Conservation (phyloP, 179 eudicot species). For the Spinacia oleracea region DNA sequence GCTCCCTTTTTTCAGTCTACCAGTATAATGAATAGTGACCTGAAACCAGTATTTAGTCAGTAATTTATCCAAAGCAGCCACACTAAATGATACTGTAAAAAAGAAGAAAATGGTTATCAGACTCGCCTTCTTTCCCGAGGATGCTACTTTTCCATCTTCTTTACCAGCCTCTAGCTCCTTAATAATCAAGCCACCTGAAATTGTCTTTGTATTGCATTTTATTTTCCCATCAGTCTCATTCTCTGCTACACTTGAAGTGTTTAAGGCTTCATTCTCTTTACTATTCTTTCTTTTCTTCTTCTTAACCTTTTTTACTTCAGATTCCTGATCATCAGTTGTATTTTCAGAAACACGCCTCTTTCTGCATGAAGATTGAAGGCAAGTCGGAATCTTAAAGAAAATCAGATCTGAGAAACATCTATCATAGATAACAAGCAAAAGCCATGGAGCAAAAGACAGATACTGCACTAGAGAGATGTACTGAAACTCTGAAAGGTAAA, state of each 20-base stretch:
- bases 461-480: neutral
- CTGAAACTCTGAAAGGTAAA: neutral
- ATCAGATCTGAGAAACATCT: neutral
- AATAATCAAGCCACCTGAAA: slow-evolving; percentile 61
- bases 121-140: slow-evolving; percentile 67
- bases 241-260: slow-evolving; percentile 2
- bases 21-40: slow-evolving; percentile 65
- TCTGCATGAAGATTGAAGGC: slow-evolving; percentile 15
- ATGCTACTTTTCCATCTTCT: slow-evolving; percentile 65
- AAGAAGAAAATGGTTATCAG: neutral
- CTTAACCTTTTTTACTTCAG: slow-evolving; percentile 31
- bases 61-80: neutral
- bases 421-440: neutral
- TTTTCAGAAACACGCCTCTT: slow-evolving; percentile 6
- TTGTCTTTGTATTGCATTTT: slow-evolving; percentile 29
- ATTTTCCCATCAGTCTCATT: slow-evolving; percentile 29
- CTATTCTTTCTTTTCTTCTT: slow-evolving; percentile 47
- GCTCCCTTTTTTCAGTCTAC: slow-evolving; percentile 56
- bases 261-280: slow-evolving; percentile 16
- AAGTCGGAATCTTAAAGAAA: neutral
- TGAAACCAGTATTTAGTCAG: slow-evolving; percentile 30
- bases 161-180: slow-evolving; percentile 59
- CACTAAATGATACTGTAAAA: neutral
- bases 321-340: slow-evolving; percentile 16
- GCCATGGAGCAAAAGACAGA: neutral